Evolutionary conservation across 75 land plant species (phyloP), one percentile per base, ranked within the genome.

Genomic region (Pinus albicaulis): DNA sequence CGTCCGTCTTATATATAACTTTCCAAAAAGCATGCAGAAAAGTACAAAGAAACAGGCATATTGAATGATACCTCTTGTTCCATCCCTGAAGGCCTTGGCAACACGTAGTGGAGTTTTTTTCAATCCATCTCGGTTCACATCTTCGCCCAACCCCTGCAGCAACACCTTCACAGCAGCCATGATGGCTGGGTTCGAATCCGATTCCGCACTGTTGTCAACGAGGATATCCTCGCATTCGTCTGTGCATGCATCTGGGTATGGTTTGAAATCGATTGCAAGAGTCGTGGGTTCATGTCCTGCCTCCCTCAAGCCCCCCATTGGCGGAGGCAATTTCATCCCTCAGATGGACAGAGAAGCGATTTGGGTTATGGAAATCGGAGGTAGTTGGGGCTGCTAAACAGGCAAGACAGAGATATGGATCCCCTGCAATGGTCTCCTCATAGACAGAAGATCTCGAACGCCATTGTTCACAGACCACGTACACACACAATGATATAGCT

Each of bases 41-140:
- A 62, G 65, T 11, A 13, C 65, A 22, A 3, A 62, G 11, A 62
- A 62, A 62, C 23, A 22, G 11, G 65, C 23, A 62, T 23, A 8
- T 25, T 62, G 25, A 62, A 62, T 10, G 65, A 22, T 15, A 87
- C 99, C 99, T 91, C 80, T 76, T 20, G 94, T 93, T 10, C 87
- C 96, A 73, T 86, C 89, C 8, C 74, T 66, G 55, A 96, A 81
- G 53, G 99, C 99, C 81, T 85, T 87, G 72, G 99, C 97, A 11
- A 96, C 99, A 34, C 99, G 92, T 25, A 81, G 76, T 28, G 99
- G 99, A 23, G 99, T 96, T 83, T 88, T 93, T 74, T 74, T 83
- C 24, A 96, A 78, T 23, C 99, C 99, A 56, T 89, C 94, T 55
- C 99, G 84, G 20, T 81, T 83, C 38, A 80, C 63, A 80, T 96